Evolutionary conservation across 805 yeast genomes (phyloP), one percentile per base, ranked within the genome.

Genomic region (Starmerella bacillaris): DNA sequence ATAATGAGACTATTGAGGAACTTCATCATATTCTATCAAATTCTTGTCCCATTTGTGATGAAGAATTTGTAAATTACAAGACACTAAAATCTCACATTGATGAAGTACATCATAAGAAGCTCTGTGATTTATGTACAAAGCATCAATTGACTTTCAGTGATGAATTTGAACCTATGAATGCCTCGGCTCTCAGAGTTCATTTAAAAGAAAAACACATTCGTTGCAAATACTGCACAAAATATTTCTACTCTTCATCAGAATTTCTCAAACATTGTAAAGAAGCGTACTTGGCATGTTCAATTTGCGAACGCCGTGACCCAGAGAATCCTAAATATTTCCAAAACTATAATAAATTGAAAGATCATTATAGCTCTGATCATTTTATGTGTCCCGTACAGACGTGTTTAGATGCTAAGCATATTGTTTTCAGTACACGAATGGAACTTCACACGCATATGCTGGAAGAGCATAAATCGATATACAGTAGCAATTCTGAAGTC

Each of bases 171-270:
- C 53, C 77, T 12, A 79, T 69, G 51, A 65, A 72, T 0, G 68
- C 68, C 36, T 74, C 71, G 45, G 24, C n/a, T 4, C 61, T 86
- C 30, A 71, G 69, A 40, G 63, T 57, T 30, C 99, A 89, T 56
- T 74, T 75, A 50, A 55, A 63, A 3, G 63, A 59, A 26, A 95
- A 94, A 33, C 93, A 84, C 48, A 59, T 60, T 5, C 34, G 40
- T 42, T 89, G 99, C 62, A 68, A 68, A 43, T 78, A 79, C 53
- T 89, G 98, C 55, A 71, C 72, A 2, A 16, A 27, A 33, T 58
- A 92, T 38, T 84, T 79, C 53, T 89, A 89, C 52, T 79, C 93
- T 0, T 79, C 72, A 27, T 94, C 86, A 52, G 96, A 84, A 52
- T 62, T 83, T 47, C 72, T 70, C 43, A 56, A 72, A 21, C 99